Conservation (phyloP, 2,329 filamentous ascomycete species). For the Ophiocordyceps camponoti-rufipedis region DNA sequence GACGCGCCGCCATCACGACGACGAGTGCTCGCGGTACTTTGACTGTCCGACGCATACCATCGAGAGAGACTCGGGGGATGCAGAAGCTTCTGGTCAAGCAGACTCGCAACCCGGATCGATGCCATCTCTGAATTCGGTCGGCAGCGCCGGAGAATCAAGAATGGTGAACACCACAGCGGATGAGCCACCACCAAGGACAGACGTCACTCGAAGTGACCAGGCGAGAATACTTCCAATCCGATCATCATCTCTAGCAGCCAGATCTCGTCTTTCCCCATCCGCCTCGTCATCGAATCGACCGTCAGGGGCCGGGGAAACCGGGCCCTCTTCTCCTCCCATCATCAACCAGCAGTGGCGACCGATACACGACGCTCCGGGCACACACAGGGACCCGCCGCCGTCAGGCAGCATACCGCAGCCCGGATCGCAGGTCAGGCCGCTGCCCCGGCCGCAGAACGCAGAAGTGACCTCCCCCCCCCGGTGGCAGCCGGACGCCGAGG, state of each 20-base stretch:
- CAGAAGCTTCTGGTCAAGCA: not conserved
- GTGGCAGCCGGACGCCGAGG: conserved; percentile 83
- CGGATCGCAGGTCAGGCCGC: not conserved
- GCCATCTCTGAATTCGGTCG: not conserved
- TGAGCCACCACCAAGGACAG: not conserved
- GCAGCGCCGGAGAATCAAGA: too few species aligned
- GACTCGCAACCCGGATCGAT: not conserved
- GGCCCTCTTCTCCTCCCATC: not conserved
- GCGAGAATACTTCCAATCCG: conserved; percentile 3
- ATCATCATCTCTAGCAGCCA: conserved; percentile 3
- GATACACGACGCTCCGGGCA: not conserved
- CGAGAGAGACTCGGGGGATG: conserved; percentile 13
- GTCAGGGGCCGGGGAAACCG: not conserved
- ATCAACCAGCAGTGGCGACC: not conserved
- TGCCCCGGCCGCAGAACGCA: conserved; percentile 2
- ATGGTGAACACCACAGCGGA: not conserved
- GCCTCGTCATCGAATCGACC: not conserved
- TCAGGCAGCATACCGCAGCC: not conserved
- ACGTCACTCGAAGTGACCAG: too few species aligned
- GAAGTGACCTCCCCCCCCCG: conserved; percentile 41
- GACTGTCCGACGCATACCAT: conserved; percentile 29
- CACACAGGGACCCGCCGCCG: not conserved
- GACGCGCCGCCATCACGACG: conserved; percentile 18
- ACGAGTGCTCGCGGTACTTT: conserved; percentile 27
- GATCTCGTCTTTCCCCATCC: not conserved